A percentile compares a stretch with the other conserved stretches of the same genome.
Evolutionary conservation across 2,329 filamentous ascomycete genomes (phyloP).

Genomic region (Fusarium luffae): DNA sequence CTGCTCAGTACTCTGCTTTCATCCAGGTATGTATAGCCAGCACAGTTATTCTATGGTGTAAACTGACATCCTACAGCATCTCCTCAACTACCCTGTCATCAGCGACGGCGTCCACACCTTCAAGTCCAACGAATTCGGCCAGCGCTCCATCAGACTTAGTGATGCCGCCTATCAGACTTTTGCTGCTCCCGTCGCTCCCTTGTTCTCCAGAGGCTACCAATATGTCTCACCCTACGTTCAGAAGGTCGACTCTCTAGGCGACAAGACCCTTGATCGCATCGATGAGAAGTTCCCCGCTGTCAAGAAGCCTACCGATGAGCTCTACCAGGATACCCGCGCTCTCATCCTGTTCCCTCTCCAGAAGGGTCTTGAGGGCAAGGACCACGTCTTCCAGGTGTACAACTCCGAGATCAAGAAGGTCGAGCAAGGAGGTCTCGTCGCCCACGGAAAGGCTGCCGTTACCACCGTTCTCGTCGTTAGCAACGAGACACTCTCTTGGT

Average conservation of each 20-base stretch:
- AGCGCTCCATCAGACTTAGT: slow-evolving; percentile 81
- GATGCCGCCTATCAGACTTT: slow-evolving; percentile 80
- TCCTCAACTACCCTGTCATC: slow-evolving; percentile 85
- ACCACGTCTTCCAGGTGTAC: slow-evolving; percentile 69
- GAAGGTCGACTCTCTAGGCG: slow-evolving; percentile 81
- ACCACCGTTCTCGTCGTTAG: slow-evolving; percentile 75
- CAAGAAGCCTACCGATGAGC: slow-evolving; percentile 78
- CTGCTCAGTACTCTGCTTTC: slow-evolving; percentile 60
- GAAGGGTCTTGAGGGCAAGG: slow-evolving; percentile 69
- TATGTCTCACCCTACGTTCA: slow-evolving; percentile 87
- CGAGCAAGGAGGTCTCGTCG: slow-evolving; percentile 72
- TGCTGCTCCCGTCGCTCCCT: slow-evolving; percentile 79
- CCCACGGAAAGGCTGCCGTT: slow-evolving; percentile 75
- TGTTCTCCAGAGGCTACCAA: slow-evolving; percentile 78
- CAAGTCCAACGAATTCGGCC: slow-evolving; percentile 84
- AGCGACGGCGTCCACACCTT: slow-evolving; percentile 81
- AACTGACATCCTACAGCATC: slow-evolving; percentile 67
- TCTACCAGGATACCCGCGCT: slow-evolving; percentile 72
- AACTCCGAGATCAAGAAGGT: slow-evolving; percentile 70
- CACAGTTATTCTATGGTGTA: not conserved
- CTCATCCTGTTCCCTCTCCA: slow-evolving; percentile 71
- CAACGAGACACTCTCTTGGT: slow-evolving; percentile 71
- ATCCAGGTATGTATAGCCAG: slow-evolving; percentile 51
- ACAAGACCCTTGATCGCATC: slow-evolving; percentile 75
- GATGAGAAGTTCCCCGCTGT: slow-evolving; percentile 78